Evolutionary conservation across 352 stramenopile genomes (phyloP).

Genomic region (Pythium aquatile): DNA sequence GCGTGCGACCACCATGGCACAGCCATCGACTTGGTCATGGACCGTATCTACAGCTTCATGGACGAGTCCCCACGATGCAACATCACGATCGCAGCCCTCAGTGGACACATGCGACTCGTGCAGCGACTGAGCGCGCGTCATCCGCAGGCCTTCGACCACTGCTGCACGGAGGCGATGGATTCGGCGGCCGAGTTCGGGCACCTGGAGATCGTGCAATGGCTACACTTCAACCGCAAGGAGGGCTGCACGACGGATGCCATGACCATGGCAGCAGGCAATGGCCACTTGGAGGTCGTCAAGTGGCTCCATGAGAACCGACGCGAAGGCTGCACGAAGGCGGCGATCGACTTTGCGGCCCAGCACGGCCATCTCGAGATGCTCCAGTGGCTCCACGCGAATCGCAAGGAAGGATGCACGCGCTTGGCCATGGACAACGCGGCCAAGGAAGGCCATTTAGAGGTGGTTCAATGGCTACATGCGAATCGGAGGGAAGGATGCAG

Average conservation of each 20-base stretch:
- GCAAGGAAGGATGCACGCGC: constrained; percentile 50
- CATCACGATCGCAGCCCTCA: constrained; percentile 50
- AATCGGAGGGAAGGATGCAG: constrained; percentile 64
- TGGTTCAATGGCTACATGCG: constrained; percentile 53
- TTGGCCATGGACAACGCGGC: constrained; percentile 62
- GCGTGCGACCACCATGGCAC: constrained; percentile 47
- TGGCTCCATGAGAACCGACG: constrained; percentile 58
- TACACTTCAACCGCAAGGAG: constrained; percentile 44
- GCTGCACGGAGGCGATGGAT: constrained; percentile 61
- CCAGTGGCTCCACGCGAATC: constrained; percentile 54
- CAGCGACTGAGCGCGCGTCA: constrained; percentile 40
- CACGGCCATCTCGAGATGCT: constrained; percentile 58
- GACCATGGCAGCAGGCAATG: constrained; percentile 60
- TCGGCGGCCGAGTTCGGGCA: constrained; percentile 63
- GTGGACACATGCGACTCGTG: constrained; percentile 49
- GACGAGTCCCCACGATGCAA: constrained; percentile 52
- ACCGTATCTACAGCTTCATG: constrained; percentile 49
- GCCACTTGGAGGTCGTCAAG: constrained; percentile 49
- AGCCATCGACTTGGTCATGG: constrained; percentile 48
- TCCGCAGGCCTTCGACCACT: constrained; percentile 42
- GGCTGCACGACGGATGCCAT: constrained; percentile 70
- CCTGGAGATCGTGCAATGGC: constrained; percentile 52
- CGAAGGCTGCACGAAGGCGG: constrained; percentile 56
- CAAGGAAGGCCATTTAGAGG: constrained; percentile 39
- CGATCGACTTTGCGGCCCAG: constrained; percentile 67